phyloP scores from a whole-genome alignment of 2,329 filamentous ascomycete species.

The Pestalotiopsis sp. region DNA sequence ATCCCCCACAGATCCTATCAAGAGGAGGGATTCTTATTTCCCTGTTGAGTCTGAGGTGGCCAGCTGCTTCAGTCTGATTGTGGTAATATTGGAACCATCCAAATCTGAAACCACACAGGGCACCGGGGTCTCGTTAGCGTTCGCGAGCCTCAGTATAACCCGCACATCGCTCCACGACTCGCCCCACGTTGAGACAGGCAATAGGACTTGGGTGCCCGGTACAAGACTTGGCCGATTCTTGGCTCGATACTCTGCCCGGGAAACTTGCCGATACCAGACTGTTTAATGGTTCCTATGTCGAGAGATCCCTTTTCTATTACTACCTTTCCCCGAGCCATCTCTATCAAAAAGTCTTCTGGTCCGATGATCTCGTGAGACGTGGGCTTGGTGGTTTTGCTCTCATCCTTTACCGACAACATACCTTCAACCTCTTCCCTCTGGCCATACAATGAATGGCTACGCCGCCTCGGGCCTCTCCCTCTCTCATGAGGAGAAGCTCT shows the following conservation, averaged over 20 bases:
- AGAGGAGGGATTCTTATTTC: neutral
- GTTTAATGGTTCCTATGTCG: neutral
- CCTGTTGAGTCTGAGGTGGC: constrained; percentile 5
- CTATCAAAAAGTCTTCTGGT: neutral
- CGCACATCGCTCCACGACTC: constrained; percentile 7
- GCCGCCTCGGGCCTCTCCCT: constrained; percentile 35
- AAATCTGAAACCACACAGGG: constrained; percentile 5
- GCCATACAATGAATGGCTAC: constrained; percentile 43
- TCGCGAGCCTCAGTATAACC: neutral
- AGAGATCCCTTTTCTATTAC: neutral
- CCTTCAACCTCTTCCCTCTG: constrained; percentile 11
- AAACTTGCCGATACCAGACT: constrained; percentile 8
- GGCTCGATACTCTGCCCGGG: neutral
- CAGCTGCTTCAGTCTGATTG: constrained; percentile 3
- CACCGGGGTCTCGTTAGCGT: neutral
- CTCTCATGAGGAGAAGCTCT: constrained; percentile 46
- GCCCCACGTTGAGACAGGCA: constrained; percentile 6
- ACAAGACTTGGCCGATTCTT: neutral
- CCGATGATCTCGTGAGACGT: neutral
- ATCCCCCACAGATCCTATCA: neutral
- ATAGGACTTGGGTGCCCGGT: neutral
- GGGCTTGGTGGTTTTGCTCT: neutral
- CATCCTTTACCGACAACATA: neutral
- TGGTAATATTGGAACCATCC: neutral
- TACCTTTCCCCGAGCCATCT: neutral